A percentile compares a stretch with the other conserved stretches of the same genome.
These are phyloP conservation scores for Pueraria montana DNA, from an alignment of 306 rosid species.

Conservation along the genomic window DNA sequence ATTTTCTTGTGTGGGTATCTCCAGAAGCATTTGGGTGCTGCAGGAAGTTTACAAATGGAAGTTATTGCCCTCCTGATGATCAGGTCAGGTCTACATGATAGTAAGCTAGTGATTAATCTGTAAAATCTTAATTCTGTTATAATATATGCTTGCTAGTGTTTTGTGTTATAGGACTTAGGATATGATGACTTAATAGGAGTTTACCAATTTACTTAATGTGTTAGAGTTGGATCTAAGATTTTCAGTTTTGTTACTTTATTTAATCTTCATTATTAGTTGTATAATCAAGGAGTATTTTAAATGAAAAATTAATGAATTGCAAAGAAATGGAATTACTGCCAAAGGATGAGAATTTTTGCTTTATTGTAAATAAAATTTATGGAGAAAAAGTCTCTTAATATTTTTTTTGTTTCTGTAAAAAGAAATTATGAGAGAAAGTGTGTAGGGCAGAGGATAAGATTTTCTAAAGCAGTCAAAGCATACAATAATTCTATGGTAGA, in stretches of 20 bases:
- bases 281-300: slow-evolving; percentile 26
- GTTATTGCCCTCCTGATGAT: slow-evolving; percentile 96
- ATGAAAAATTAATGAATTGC: slow-evolving; percentile 23
- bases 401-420: slow-evolving; percentile 7
- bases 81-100: slow-evolving; percentile 67
- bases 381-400: slow-evolving; percentile 14
- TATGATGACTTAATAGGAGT: slow-evolving; percentile 24
- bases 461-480: slow-evolving; percentile 26
- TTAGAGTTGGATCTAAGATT: slow-evolving; percentile 27
- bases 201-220: slow-evolving; percentile 15
- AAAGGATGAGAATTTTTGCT: slow-evolving; percentile 18
- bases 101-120: slow-evolving; percentile 19
- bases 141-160: slow-evolving; percentile 9
- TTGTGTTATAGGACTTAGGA: slow-evolving; percentile 29
- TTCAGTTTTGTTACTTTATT: slow-evolving; percentile 37
- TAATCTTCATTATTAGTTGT: slow-evolving; percentile 31
- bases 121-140: slow-evolving; percentile 20
- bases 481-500: slow-evolving; percentile 35
- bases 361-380: slow-evolving; percentile 23
- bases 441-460: slow-evolving; percentile 33
- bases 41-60: slow-evolving; percentile 89
- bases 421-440: not conserved
- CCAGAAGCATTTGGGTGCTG: slow-evolving; percentile 99
- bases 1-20: slow-evolving; percentile 97
- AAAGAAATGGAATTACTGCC: slow-evolving; percentile 33